Percentiles rank a stretch among this genome's conserved stretches.
Evolutionary conservation across 2,329 filamentous ascomycete species (phyloP).

Genomic region (Alternaria consortialis): DNA sequence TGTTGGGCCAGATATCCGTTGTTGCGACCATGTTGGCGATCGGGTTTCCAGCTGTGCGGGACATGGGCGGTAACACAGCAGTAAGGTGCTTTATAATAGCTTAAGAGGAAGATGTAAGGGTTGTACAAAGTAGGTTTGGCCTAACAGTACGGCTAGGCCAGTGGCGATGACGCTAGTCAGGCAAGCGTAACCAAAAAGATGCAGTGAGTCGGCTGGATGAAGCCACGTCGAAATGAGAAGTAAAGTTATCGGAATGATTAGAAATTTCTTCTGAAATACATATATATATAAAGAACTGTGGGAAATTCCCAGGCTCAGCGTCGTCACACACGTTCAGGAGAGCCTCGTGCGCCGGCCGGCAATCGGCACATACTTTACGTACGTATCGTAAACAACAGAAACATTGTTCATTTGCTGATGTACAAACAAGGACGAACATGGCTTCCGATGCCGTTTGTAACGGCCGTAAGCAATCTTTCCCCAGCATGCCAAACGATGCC

Average conservation of each 20-base stretch:
- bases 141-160: neutral
- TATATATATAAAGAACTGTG: neutral
- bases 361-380: neutral
- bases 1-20: slow-evolving; percentile 43
- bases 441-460: neutral
- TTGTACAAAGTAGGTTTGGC: neutral
- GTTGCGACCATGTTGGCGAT: slow-evolving; percentile 14
- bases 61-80: neutral
- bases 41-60: neutral
- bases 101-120: neutral
- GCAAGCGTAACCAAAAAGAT: neutral
- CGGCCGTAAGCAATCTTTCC: slow-evolving; percentile 3
- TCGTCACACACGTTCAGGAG: neutral
- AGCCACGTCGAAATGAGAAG: neutral
- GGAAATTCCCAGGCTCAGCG: neutral
- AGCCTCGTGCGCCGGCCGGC: neutral
- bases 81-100: neutral
- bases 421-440: neutral
- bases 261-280: neutral
- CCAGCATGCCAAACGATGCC: no score
- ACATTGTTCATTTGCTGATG: neutral
- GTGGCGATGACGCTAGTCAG: slow-evolving; percentile 1
- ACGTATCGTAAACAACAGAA: neutral
- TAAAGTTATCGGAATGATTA: neutral
- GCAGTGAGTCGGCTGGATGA: neutral